These are phyloP conservation scores for Plenodomus tracheiphilus DNA, from an alignment of 2,329 filamentous ascomycete genomes.

Conservation along the genomic window DNA sequence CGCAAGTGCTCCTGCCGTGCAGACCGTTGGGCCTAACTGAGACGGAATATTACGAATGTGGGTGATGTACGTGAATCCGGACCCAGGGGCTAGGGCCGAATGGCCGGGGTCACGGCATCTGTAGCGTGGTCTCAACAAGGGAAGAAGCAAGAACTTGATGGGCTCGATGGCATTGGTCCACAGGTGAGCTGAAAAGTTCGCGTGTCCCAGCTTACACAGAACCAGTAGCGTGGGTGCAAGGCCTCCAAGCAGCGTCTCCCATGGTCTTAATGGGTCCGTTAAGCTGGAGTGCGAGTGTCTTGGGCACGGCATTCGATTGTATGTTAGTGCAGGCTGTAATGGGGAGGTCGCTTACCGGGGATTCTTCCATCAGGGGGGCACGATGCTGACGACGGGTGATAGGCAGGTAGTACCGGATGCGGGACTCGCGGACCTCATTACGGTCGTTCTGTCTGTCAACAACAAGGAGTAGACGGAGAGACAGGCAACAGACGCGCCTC, in stretches of 20 bases:
- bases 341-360: slow-evolving; percentile 12
- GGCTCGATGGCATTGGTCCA: neutral
- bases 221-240: neutral
- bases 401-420: slow-evolving; percentile 16
- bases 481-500: slow-evolving; percentile 11
- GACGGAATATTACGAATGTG: neutral
- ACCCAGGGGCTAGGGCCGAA: neutral
- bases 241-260: neutral
- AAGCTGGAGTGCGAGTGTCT: slow-evolving; percentile 7
- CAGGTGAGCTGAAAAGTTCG: neutral
- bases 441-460: neutral
- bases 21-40: neutral
- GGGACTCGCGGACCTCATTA: slow-evolving; percentile 21
- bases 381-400: slow-evolving; percentile 13
- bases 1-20: neutral
- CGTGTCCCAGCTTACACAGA: neutral
- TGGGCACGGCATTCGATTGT: slow-evolving; percentile 2
- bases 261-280: slow-evolving; percentile 7
- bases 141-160: neutral
- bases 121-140: neutral
- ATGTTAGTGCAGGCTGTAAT: slow-evolving; percentile 6
- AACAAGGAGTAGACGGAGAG: slow-evolving; percentile 5
- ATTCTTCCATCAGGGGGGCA: slow-evolving; percentile 7
- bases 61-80: neutral
- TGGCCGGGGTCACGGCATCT: neutral